phyloP scores from a whole-genome alignment of 768 basidiomycete genomes.

The Suillus brevipes region DNA sequence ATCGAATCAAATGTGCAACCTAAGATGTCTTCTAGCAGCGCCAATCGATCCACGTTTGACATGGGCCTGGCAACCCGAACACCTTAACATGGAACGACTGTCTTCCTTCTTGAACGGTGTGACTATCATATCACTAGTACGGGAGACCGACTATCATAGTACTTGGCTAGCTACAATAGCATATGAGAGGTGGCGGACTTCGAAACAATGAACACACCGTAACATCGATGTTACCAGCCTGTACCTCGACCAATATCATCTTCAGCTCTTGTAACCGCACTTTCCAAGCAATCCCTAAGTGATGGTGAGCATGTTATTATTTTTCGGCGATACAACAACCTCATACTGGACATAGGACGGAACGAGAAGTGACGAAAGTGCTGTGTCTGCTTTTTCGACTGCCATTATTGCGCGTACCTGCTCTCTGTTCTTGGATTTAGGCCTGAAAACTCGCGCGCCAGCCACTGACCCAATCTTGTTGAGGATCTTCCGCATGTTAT shows the following conservation, averaged over 20 bases:
- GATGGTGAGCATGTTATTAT: background rate
- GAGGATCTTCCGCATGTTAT: conserved; percentile 1
- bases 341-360: background rate
- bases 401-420: background rate
- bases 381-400: background rate
- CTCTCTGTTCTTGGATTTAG: background rate
- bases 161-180: too few species aligned
- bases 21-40: too few species aligned
- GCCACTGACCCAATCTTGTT: background rate
- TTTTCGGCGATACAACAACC: background rate
- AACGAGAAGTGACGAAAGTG: background rate
- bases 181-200: background rate
- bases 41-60: too few species aligned
- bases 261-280: background rate
- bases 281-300: background rate
- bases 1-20: too few species aligned
- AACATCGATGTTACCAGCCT: background rate
- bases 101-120: too few species aligned
- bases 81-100: too few species aligned
- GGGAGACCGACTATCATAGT: too few species aligned
- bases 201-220: background rate
- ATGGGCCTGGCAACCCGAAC: too few species aligned
- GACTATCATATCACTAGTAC: too few species aligned
- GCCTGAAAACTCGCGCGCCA: background rate
- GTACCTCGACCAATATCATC: background rate